Evolutionary conservation across 441 rosid genomes (phyloP).

Genomic region (Pelargonium citronellum): DNA sequence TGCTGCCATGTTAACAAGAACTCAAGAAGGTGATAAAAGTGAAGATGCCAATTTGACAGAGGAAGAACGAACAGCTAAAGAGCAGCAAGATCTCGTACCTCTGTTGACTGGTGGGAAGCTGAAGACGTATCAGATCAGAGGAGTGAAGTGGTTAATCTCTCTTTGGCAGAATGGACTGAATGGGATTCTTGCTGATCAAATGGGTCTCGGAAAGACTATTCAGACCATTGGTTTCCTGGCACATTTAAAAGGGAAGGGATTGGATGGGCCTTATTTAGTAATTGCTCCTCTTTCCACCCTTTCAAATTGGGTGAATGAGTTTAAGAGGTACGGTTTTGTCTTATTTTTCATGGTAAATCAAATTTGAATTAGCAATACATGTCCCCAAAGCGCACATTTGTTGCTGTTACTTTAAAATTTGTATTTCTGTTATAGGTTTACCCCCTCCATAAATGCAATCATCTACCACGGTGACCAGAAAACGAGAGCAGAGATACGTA

Average conservation of each 20-base stretch:
- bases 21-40: constrained; percentile 41
- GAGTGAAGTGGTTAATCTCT: constrained; percentile 93
- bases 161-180: constrained; percentile 94
- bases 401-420: too few relatives aligned
- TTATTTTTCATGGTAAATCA: constrained; percentile 14
- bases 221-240: constrained; percentile 91
- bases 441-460: constrained; percentile 62
- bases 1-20: constrained; percentile 87
- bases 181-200: constrained; percentile 98
- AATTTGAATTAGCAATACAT: constrained; percentile 12
- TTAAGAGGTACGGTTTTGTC: constrained; percentile 47
- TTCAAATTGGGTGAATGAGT: constrained; percentile 85
- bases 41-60: constrained; percentile 53
- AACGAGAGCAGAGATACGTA: constrained; percentile 59
- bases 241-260: constrained; percentile 76
- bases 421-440: constrained; percentile 37
- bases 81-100: constrained; percentile 81
- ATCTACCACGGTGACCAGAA: constrained; percentile 79
- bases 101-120: constrained; percentile 81
- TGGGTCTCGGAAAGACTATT: constrained; percentile 99
- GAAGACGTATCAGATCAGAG: constrained; percentile 87
- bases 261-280: constrained; percentile 83
- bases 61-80: constrained; percentile 70
- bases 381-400: neutral
- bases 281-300: constrained; percentile 97